Base-by-base conservation (phyloP, 192 early-diverging fungal genomes). In the Gryganskiella cystojenkinii region DNA sequence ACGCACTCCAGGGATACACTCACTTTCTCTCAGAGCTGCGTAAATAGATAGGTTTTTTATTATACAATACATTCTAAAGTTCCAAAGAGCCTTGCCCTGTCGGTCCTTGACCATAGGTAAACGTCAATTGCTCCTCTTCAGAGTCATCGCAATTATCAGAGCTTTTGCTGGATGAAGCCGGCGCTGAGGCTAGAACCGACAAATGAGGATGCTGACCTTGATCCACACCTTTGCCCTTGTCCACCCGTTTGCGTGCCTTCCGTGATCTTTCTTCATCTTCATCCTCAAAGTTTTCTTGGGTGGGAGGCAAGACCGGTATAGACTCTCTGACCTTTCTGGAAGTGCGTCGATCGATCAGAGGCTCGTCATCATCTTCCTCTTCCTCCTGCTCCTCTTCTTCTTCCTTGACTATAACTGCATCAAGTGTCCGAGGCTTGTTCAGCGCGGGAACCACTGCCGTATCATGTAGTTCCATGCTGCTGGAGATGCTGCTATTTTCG, bases 331-430 rank as follows among this genome's bases (percentile, higher is more conserved):
- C 27, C 45, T 45, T 40, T 51, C 58, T 49, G 43, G 60, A 28
- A 17, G 53, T n/a, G 3, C 71, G 56, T 31, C 64, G 49, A 14
- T 75, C 71, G 44, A 75, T 61, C 52, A 75, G 30, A 4, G 71
- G 58, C 56, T 75, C 71, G 0, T 75, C 71, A 22, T 67, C 42
- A 13, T 60, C 43, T 27, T 67, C 58, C 25, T 60, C 43, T 22
- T 8, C 25, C 28, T 60, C n/a, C n/a, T n/a, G 57, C 54, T 73
- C 71, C 0, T 73, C 71, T 30, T 67, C 58, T 22, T 60, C 43
- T 22, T 8, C 25, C 28, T 60, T 45, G 3, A 60, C 42, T 8
- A 11, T 14, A 30, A 56, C 33, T 13, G 15, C 31, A 10, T 34
- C 30, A 14, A 35, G 31, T 20, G 19, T 33, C 19, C 40, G 27